Base-by-base conservation (phyloP, 352 stramenopile species). In the Pythium scleroteichum region DNA sequence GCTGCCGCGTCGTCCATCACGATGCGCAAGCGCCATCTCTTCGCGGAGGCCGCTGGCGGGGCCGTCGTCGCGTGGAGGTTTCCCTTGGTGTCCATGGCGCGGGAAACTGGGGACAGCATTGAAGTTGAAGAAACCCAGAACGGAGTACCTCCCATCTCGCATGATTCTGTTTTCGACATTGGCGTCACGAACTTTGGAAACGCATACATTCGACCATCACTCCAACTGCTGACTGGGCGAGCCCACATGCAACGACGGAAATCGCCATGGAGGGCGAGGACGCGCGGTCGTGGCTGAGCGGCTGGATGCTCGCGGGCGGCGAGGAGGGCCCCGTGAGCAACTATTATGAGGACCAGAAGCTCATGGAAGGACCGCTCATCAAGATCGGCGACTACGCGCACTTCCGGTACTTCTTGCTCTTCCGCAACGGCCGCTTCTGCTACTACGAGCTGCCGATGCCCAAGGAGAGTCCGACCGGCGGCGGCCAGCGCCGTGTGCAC, bases 361-460 rank as follows among this genome's bases (percentile, higher is more conserved):
- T 92, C 50, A 92, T 92, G 83, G 85, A 94, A 47, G 85, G 85
- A 20, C 76, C 85, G 47, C 77, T 94, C 39, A 94, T 94, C 64
- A 94, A 94, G 62, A 68, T 91, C 32, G 85, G 85, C 54, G 85
- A 94, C 64, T 94, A 94, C 64, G 82, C 85, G 68, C 85, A 92
- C 57, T 94, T 90, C 59, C 82, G 85, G 17, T 94, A 94, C 69
- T 94, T 94, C 55, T 53, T 92, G 47, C 80, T 94, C 7, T 92
- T 82, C 61, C 79, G 82, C 55, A 92, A 91, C 47, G 85, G 85
- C 29, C 77, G 82, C 48, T 88, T 94, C 62, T 92, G 84, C 75
- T 94, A 94, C 71, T 94, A 94, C 64, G 85, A 94, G 64, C 68
- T 94, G 50, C 81, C 82, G 17, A 85, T 94, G 64, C 76, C 77